Evolutionary conservation across 306 rosid genomes (phyloP), one percentile per base, ranked within the genome.

Genomic region (Sicyos edulis): DNA sequence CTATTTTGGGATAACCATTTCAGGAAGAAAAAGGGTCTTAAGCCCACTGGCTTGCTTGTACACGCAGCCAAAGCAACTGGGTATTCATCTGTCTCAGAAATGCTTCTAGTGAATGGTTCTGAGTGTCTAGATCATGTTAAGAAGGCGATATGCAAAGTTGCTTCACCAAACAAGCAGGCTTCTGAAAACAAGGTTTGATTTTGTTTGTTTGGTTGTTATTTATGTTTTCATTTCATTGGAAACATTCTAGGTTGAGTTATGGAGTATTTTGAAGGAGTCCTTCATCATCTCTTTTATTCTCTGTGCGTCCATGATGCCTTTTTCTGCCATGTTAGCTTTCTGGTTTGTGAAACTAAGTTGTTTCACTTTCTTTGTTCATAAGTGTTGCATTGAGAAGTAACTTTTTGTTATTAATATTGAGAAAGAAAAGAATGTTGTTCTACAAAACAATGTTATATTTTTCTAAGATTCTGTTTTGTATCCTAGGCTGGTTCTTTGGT

Each of bases 21-120:
- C 53, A 93, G 97, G 92, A 93, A 90, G 75, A 85, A 62, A 66
- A 78, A 54, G 40, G 99, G 97, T 40, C 81, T 77, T 14, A 22
- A 77, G 10, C 99, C 99, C 40, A 93, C 96, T 37, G 97, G 99
- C 40, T 57, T 20, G 55, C 66, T 88, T 20, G 70, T 40, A 2
- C 78, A 10, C 19, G 21, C 76, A 10, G 96, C 96, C 64, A 91
- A 86, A 82, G 79, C 78, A 11, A 69, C 73, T 0, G 97, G 97
- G 53, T 87, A 74, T 71, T 77, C 77, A 2, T 88, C 88, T 16
- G 97, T 89, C 26, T 85, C 87, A 0, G 97, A 90, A 29, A 66
- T 86, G 86, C 74, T 91, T 54, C 57, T 15, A 3, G 54, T 40
- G 37, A 81, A 68, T 3, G 82, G 77, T 20, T 52, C 73, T 4